Evolutionary conservation across 805 yeast genomes (phyloP), one percentile per base, ranked within the genome.

Genomic region (Citeromyces nyonsensis): DNA sequence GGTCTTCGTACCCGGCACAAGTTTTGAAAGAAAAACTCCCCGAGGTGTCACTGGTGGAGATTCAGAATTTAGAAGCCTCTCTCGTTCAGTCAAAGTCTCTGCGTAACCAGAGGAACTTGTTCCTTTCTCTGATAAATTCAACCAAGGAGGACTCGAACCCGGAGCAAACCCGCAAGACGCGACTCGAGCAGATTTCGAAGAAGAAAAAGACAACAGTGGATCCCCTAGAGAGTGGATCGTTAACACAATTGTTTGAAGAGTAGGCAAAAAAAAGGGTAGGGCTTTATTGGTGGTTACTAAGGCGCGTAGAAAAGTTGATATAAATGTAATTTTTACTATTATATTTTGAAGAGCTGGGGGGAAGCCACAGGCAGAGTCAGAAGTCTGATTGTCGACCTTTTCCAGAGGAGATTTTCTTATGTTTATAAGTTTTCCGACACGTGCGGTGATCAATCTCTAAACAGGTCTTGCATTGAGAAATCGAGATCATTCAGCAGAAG

Each of bases 81-180:
- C 54, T 86, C 30, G 67, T 71, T 32, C 66, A 64, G 32, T 73
- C 83, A n/a, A 68, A 74, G 48, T 65, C 74, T 30, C 57, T 78
- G 41, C 68, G 85, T 39, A 91, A 81, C 44, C 94, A 84, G 56
- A 64, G 94, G 39, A 73, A 79, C 15, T 73, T 84, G 15, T 66
- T 86, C 53, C 53, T 83, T 37, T 91, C 81, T 38, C 72, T 83
- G 48, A 62, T 86, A n/a, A 18, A 18, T 7, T 18, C 22, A 5
- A 18, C 22, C 41, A 54, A 53, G 26, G 61, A 56, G 6, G 61
- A 54, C 15, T 63, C 57, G 14, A 61, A 54, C 32, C 14, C 25
- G 30, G 35, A 14, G 22, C 69, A 55, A 47, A 60, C 51, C 36
- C 64, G 71, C 47, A 64, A 55, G 45, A 69, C 59, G 51, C 78